Base-by-base conservation (phyloP, 352 stramenopile genomes). In the Pythium rishiriense region DNA sequence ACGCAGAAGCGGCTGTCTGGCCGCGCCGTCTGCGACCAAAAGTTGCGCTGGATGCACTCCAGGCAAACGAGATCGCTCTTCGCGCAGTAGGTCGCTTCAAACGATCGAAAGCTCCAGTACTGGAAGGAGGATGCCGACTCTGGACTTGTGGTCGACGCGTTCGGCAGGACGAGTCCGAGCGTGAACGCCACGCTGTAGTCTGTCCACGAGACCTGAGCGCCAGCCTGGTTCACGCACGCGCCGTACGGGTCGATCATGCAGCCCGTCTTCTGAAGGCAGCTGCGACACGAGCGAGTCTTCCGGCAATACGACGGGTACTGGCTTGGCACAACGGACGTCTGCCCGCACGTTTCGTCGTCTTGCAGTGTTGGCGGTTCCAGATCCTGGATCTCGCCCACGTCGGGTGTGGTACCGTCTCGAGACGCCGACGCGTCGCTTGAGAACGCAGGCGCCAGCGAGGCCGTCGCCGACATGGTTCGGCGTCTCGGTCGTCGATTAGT, bases 1-100 rank as follows among this genome's bases (percentile, higher is more conserved):
- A 42, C 62, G 21, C 62, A 69, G 48, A 63, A 69, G 14, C 62
- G 52, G 52, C 62, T 69, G n/a, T 69, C 62, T 0, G 62, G 53
- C 15, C 21, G 29, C 28, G 17, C 7, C 37, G 46, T 31, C n/a
- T 29, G 29, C 43, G 33, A 24, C 53, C 54, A 69, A 45, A 69
- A 69, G 14, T 39, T 31, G 17, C 55, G 17, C 10, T 31, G 28
- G 46, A 69, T 69, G 33, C 62, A 69, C 14, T 46, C 2, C 21
- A 41, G n/a, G 24, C 62, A 69, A 7, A 63, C 24, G 14, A 35
- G 35, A 46, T 69, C 62, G 54, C 58, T 60, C 1, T 21, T 17
- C 7, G 62, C n/a, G n/a, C 62, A 69, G 41, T 69, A 69, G 15
- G 25, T 42, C 12, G 53, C 53, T 22, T 69, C 54, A 15, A 52